These are phyloP conservation scores for Eucalyptus victrix DNA, from an alignment of 345 rosid species.

Conservation along the genomic window DNA sequence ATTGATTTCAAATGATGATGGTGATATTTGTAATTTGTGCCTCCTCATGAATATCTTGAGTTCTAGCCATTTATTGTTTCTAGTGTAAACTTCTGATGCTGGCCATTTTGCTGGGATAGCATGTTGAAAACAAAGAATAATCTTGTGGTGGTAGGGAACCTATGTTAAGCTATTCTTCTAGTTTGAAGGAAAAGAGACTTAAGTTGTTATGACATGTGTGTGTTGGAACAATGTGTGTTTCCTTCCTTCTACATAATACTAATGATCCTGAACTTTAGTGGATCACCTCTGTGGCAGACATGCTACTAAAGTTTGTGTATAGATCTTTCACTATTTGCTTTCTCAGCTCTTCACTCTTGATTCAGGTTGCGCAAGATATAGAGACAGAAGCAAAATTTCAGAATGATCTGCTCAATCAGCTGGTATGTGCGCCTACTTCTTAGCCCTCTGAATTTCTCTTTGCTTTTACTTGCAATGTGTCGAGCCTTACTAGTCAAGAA, in stretches of 20 bases:
- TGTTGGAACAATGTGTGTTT: neutral
- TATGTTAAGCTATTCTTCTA: neutral
- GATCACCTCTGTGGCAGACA: neutral
- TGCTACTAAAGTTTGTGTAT: neutral
- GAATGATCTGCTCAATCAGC: constrained; percentile 65
- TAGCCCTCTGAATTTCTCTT: neutral
- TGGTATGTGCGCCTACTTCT: constrained; percentile 24
- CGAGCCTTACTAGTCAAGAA: neutral
- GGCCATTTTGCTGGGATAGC: neutral
- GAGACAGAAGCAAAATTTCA: constrained; percentile 68
- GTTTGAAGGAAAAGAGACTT: neutral
- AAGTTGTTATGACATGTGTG: neutral
- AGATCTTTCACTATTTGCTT: neutral
- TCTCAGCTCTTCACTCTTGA: neutral
- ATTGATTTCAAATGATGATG: neutral
- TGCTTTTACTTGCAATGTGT: neutral
- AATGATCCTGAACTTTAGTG: neutral
- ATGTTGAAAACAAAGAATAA: neutral
- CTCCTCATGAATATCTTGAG: neutral
- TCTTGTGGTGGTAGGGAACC: neutral
- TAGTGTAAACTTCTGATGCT: neutral
- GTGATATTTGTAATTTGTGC: neutral
- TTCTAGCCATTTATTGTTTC: neutral
- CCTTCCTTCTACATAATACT: neutral
- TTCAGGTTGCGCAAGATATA: neutral